Percentiles rank a stretch among this genome's conserved stretches.
phyloP scores from a whole-genome alignment of 192 early-diverging fungal genomes.

The Coemansia sp. region DNA sequence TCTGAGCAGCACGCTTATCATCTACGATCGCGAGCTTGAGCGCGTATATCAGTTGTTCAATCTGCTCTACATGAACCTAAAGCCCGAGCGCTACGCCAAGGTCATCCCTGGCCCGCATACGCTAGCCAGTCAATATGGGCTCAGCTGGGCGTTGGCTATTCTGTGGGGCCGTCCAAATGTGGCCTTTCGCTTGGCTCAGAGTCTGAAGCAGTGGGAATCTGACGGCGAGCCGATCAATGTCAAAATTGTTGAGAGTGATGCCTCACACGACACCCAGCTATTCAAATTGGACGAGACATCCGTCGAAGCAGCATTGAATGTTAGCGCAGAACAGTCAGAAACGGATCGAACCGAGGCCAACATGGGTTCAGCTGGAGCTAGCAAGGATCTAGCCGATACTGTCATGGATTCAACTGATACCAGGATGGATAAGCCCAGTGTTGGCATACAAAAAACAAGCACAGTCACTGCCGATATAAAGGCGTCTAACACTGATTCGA shows the following conservation, averaged over 20 bases:
- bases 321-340: too few relatives aligned
- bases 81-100: constrained; percentile 32
- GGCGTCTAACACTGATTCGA: neutral
- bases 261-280: neutral
- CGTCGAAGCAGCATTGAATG: neutral
- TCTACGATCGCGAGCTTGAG: constrained; percentile 53
- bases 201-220: constrained; percentile 43
- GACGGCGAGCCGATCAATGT: constrained; percentile 20
- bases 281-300: neutral
- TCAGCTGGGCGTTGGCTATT: constrained; percentile 45
- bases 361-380: too few relatives aligned
- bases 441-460: neutral
- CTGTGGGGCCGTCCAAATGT: constrained; percentile 47
- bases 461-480: neutral
- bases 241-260: constrained; percentile 15
- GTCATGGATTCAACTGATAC: too few relatives aligned
- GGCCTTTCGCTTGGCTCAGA: constrained; percentile 20
- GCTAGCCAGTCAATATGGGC: constrained; percentile 25
- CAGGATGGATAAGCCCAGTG: neutral
- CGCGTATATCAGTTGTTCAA: constrained; percentile 49
- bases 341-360: too few relatives aligned
- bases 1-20: constrained; percentile 32
- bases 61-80: constrained; percentile 40
- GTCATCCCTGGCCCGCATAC: constrained; percentile 42
- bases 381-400: too few relatives aligned